Percentiles rank a stretch among this genome's conserved stretches.
phyloP scores from a whole-genome alignment of 306 rosid species.

The Quercus agrifolia region DNA sequence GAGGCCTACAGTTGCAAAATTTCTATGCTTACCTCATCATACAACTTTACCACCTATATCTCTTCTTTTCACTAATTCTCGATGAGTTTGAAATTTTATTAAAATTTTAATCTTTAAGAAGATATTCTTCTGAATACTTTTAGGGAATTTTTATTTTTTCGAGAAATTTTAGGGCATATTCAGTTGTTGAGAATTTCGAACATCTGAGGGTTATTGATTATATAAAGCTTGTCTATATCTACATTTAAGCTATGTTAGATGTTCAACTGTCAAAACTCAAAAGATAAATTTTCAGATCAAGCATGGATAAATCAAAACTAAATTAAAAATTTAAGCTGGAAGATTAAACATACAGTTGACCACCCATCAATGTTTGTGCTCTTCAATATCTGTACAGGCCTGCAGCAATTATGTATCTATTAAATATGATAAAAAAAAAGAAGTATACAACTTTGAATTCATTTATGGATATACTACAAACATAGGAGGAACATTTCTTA shows the following conservation, averaged over 20 bases:
- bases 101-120: too few species aligned
- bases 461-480: constrained; percentile 4
- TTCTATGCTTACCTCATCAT: too few species aligned
- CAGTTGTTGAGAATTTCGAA: too few species aligned
- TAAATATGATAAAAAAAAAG: neutral
- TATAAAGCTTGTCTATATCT: too few species aligned
- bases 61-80: too few species aligned
- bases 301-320: constrained; percentile 8
- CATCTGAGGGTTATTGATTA: too few species aligned
- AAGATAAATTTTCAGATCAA: neutral
- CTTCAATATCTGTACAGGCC: constrained; percentile 82
- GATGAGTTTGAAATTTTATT: too few species aligned
- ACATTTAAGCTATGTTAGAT: neutral
- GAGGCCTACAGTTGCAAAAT: too few species aligned
- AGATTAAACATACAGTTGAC: constrained; percentile 72
- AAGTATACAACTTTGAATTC: neutral
- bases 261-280: neutral
- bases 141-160: too few species aligned
- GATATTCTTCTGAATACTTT: too few species aligned
- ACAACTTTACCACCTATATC: too few species aligned
- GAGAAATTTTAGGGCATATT: too few species aligned
- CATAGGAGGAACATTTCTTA: constrained; percentile 35
- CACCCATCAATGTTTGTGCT: constrained; percentile 75
- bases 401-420: constrained; percentile 31
- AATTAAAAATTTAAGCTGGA: constrained; percentile 18